Conservation (phyloP, 495 filamentous ascomycete species). For the Chlorociboria aeruginascens region DNA sequence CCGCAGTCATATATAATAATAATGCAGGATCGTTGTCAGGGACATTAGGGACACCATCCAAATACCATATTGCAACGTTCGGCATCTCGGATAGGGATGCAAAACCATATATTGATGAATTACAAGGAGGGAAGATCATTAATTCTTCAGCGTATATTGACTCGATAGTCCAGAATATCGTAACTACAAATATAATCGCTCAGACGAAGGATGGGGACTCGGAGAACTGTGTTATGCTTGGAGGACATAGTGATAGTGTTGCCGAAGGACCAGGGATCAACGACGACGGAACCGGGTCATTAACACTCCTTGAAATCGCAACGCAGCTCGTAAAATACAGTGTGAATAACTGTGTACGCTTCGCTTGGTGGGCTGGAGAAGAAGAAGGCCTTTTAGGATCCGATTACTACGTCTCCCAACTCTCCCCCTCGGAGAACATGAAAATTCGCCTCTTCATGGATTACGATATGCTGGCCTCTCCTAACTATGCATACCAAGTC, state of each 20-base stretch:
- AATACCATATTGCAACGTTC: slow-evolving; percentile 45
- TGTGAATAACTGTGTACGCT: slow-evolving; percentile 44
- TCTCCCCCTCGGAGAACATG: slow-evolving; percentile 35
- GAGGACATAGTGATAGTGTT: slow-evolving; percentile 44
- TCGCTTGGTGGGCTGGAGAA: slow-evolving; percentile 46
- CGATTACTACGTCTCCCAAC: slow-evolving; percentile 38
- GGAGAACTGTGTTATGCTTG: slow-evolving; percentile 45
- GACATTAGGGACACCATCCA: slow-evolving; percentile 39
- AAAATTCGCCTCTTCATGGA: slow-evolving; percentile 49
- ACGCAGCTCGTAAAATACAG: slow-evolving; percentile 35
- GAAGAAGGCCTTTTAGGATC: slow-evolving; percentile 47
- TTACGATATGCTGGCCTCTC: slow-evolving; percentile 47
- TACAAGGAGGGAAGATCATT: slow-evolving; percentile 34
- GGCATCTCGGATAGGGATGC: slow-evolving; percentile 41
- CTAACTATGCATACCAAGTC: slow-evolving; percentile 43
- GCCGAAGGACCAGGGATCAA: slow-evolving; percentile 34
- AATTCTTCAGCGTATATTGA: slow-evolving; percentile 44
- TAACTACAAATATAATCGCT: slow-evolving; percentile 41
- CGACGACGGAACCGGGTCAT: slow-evolving; percentile 41
- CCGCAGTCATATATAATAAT: slow-evolving; percentile 50
- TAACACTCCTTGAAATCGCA: slow-evolving; percentile 42
- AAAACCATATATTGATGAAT: slow-evolving; percentile 30
- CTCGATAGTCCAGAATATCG: slow-evolving; percentile 30
- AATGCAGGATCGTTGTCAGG: slow-evolving; percentile 34
- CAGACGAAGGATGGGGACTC: slow-evolving; percentile 41